Conservation (phyloP, 164 flowering plant genomes). For the Amborella trichopoda region DNA sequence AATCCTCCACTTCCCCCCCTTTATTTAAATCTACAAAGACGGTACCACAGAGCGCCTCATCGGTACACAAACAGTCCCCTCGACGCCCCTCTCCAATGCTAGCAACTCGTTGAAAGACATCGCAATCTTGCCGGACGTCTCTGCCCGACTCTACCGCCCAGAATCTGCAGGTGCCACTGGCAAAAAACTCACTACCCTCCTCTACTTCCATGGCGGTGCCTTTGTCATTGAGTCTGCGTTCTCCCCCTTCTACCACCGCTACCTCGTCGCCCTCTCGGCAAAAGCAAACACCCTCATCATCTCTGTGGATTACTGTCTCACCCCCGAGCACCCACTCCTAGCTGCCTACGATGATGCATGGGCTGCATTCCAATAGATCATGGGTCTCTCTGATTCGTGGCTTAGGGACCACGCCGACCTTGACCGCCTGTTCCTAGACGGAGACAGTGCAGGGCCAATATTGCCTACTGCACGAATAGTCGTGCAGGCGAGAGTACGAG, state of each 20-base stretch:
- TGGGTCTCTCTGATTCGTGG: too few species aligned
- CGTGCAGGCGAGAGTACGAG: too few species aligned
- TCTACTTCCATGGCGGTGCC: conserved; percentile 6
- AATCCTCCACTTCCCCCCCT: conserved; percentile 2
- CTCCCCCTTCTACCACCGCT: background rate
- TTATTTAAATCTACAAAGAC: conserved; percentile 14
- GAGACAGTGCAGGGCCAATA: too few species aligned
- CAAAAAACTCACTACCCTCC: conserved; percentile 3
- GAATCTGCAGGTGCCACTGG: background rate
- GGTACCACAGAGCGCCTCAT: conserved; percentile 14
- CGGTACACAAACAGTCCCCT: conserved; percentile 6
- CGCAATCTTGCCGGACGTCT: background rate
- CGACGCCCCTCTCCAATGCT: conserved; percentile 7
- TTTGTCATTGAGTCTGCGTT: conserved; percentile 1
- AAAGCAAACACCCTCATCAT: background rate
- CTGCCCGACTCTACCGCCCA: conserved; percentile 4
- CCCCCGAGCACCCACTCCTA: conserved; percentile 4
- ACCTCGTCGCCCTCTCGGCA: background rate
- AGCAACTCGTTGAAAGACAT: conserved; percentile 4
- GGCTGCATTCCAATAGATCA: conserved; percentile 2
- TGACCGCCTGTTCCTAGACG: too few species aligned
- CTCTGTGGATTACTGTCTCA: conserved; percentile 4
- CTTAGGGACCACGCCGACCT: too few species aligned
- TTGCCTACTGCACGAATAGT: too few species aligned
- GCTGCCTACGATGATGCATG: conserved; percentile 3